Base-by-base conservation (phyloP, 768 basidiomycete genomes). In the Collybiopsis luxurians region DNA sequence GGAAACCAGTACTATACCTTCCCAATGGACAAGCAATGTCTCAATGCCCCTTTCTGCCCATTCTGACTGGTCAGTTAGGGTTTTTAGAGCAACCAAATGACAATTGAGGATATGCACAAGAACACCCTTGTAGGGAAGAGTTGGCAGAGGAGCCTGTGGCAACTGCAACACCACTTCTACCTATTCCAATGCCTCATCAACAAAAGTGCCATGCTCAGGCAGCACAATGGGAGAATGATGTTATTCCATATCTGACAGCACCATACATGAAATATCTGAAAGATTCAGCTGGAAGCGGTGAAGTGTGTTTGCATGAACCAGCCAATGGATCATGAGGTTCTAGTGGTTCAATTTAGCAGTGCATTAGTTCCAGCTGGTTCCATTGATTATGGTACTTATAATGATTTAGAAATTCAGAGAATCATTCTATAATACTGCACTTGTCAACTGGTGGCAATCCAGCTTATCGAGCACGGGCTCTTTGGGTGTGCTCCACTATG, bases 401-500 rank as follows among this genome's bases (percentile, higher is more conserved):
- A 6, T 6, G 6, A 13, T 44, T 6, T 23, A 45, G 44, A 45
- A 45, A n/a, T 45, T 19, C 44, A 45, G 10, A 43, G 53, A 13
- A 52, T 59, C 1, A 10, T 15, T 9, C 55, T 61, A 30, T 28
- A 28, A 4, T 12, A 10, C 12, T 63, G 61, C 38, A 12, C 34
- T 1, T 63, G 62, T 48, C 45, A 39, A 23, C 62, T 62, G 19
- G 45, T 62, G 2, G 39, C 52, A 2, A 23, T 55, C 9, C 61
- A 64, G 45, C 59, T 64, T 19, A 56, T 64, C 30, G 10, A 23
- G 24, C 15, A 40, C 1, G 58, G 52, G 9, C 42, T 63, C n/a
- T n/a, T n/a, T n/a, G n/a, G n/a, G n/a, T n/a, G n/a, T n/a, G n/a
- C n/a, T n/a, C n/a, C n/a, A n/a, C 24, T 63, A 63, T 47, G 59